Evolutionary conservation across 139 green algal species (phyloP).

Genomic region (Ulvella scutata): DNA sequence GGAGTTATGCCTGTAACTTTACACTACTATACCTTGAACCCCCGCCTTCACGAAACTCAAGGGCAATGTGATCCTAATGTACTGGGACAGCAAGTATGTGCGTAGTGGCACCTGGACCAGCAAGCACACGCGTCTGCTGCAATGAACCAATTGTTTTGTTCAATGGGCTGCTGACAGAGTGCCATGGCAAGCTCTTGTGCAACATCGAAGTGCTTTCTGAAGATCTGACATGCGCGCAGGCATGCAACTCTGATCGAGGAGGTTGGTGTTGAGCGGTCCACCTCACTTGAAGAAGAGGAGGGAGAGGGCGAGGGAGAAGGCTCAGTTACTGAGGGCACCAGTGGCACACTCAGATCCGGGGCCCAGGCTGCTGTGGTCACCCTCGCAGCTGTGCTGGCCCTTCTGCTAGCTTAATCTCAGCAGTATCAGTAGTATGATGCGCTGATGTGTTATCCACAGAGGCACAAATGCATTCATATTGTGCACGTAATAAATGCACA

Average conservation of each 20-base stretch:
- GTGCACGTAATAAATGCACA: too few relatives aligned
- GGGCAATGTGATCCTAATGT: background rate
- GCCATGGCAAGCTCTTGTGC: background rate
- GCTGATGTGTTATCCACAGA: too few relatives aligned
- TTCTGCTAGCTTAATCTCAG: too few relatives aligned
- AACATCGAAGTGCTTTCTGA: background rate
- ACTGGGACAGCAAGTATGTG: background rate
- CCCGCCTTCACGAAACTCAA: too few relatives aligned
- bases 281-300: background rate
- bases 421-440: too few relatives aligned
- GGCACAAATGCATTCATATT: too few relatives aligned
- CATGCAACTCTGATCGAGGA: background rate
- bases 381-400: too few relatives aligned
- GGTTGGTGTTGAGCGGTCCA: background rate
- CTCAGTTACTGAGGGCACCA: background rate
- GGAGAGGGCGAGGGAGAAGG: background rate
- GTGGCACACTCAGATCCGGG: too few relatives aligned
- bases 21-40: background rate
- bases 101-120: background rate
- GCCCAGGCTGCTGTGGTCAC: too few relatives aligned
- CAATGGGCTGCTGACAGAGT: background rate
- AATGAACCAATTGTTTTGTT: background rate
- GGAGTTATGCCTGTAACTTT: background rate
- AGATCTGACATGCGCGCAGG: background rate
- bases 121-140: background rate